phyloP scores from a whole-genome alignment of 768 basidiomycete species.

The Lactarius hengduanensis region DNA sequence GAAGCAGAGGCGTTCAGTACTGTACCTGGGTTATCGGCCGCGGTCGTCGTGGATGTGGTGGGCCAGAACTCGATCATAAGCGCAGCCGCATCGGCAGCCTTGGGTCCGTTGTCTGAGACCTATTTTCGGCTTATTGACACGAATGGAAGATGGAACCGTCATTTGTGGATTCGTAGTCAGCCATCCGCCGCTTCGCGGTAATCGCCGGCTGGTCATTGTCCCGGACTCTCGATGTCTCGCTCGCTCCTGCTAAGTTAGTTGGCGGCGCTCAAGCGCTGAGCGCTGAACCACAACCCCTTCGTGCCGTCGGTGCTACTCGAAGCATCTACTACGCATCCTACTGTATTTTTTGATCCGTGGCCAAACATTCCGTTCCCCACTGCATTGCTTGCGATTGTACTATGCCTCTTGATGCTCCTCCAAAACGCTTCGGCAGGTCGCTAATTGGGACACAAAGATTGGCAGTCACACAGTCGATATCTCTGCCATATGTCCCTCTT shows the following conservation, averaged over 20 bases:
- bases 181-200: not conserved
- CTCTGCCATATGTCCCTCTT: too few relatives aligned
- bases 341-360: not conserved
- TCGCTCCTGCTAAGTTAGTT: too few relatives aligned
- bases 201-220: not conserved
- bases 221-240: not conserved
- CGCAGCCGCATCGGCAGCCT: not conserved
- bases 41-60: not conserved
- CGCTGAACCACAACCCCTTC: not conserved
- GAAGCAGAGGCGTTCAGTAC: not conserved
- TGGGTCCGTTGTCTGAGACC: not conserved
- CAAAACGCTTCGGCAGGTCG: too few relatives aligned
- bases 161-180: not conserved
- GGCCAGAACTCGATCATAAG: conserved; percentile 1
- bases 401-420: not conserved
- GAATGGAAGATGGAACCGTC: not conserved
- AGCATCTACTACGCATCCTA: not conserved
- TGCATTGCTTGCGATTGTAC: not conserved
- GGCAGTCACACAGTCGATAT: too few relatives aligned
- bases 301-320: not conserved
- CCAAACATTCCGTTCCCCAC: too few relatives aligned
- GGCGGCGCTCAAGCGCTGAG: too few relatives aligned
- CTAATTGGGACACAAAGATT: too few relatives aligned
- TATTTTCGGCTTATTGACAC: not conserved
- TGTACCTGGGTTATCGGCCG: not conserved